Base-by-base conservation (phyloP, 441 rosid species). In the Eruca vesicaria region DNA sequence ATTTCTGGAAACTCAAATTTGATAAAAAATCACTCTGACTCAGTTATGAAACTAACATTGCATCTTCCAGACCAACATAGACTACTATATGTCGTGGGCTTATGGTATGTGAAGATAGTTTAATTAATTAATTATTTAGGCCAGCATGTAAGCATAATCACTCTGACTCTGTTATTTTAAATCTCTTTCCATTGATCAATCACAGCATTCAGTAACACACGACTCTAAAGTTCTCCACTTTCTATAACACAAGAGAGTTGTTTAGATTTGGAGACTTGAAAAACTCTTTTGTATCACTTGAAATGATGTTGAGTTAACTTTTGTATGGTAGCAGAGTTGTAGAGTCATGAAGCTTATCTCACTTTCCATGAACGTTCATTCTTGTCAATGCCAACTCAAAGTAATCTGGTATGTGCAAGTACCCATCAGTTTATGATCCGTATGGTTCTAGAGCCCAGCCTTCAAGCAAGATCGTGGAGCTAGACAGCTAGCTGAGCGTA, bases 401-500 rank as follows among this genome's bases (percentile, higher is more conserved):
- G 26, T 23, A 23, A 23, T 23, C 26, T 23, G 26, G 26, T 23
- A 23, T 23, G 26, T 23, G 26, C 26, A 23, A 23, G 3, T 23
- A 23, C 26, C 2, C 26, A 23, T 23, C 26, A 23, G 26, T 23
- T 23, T 23, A 23, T 23, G 26, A 91, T 66, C 93, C 90, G 0
- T 91, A 91, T 69, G 93, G 93, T 71, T 93, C 88, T 2, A 82
- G 80, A 76, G 84, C 91, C 26, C 26, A 23, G 26, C 26, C 3
- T 23, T 23, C 26, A 23, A 23, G 26, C 26, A 23, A 23, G 26
- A n/a, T 84, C 86, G 26, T 23, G 26, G 26, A 23, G 26, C 21
- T 89, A 82, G 69, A 66, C 87, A 86, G 79, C 81, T 91, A 43
- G 93, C 94, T 6, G 89, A 91, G 57, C 85, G 82, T n/a, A 91